Base-by-base conservation (phyloP, 2,329 filamentous ascomycete genomes). In the Venturiaceae sp. region DNA sequence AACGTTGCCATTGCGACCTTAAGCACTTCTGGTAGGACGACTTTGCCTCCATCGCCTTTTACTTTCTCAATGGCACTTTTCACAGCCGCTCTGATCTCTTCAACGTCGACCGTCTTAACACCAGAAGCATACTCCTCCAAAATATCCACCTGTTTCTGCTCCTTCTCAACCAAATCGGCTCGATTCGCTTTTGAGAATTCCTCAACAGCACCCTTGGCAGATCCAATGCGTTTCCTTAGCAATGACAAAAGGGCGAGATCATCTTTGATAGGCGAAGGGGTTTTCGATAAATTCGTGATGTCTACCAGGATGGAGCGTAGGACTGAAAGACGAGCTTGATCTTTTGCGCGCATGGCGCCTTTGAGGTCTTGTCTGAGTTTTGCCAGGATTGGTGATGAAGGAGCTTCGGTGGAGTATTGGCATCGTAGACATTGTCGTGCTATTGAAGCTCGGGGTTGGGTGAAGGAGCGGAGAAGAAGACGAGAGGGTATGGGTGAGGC, bases 241-340 rank as follows among this genome's bases (percentile, higher is more conserved):
- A 92, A 75, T 7, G 78, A 74, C 30, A 90, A 81, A 58, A 92
- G 77, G 66, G 87, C 82, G 62, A 81, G 78, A 70, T 92, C 87
- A 23, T 83, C 88, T 58, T 75, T 77, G 66, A 92, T 82, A n/a
- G 88, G 88, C 39, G 75, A 77, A 39, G 79, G 68, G 14, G 87
- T 90, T 73, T 92, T 92, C 69, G 84, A 86, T 34, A 86, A 84
- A 71, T 91, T 92, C 64, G 85, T 84, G 61, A 87, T 83, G 62
- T 86, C 81, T 33, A 86, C 78, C 63, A 92, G 79, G 62, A 92
- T 74, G 41, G 79, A 71, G 64, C 88, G 86, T 53, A 92, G 79
- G 37, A 89, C 87, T 39, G 80, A 75, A 28, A 92, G 81, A 2
- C 86, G 83, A 28, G 82, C 75, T 28, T 72, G 75, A 66, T 79